A percentile compares a stretch with the other conserved stretches of the same genome.
These are phyloP conservation scores for Parafenestella ontariensis DNA, from an alignment of 2,329 filamentous ascomycete genomes.

Conservation along the genomic window DNA sequence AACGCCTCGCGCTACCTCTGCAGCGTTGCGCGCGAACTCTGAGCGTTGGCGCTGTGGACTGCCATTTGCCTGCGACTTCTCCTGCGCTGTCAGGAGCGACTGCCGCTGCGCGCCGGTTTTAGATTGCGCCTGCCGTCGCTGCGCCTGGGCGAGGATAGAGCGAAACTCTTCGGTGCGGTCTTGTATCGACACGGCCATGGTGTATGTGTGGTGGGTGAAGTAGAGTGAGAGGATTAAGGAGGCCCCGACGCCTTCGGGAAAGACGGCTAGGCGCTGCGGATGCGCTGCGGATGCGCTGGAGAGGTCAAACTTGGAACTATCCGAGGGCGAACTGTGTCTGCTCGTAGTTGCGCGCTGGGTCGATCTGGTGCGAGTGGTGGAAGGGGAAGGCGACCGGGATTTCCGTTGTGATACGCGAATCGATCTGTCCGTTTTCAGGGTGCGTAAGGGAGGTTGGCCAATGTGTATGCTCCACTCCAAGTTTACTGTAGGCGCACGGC, in stretches of 20 bases:
- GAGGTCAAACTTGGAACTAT: background rate
- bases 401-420: conserved; percentile 1
- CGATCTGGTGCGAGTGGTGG: background rate
- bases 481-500: background rate
- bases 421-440: conserved; percentile 9
- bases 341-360: background rate
- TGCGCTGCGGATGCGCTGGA: conserved; percentile 14
- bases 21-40: conserved; percentile 91
- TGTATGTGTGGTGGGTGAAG: conserved; percentile 22
- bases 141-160: conserved; percentile 85
- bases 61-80: conserved; percentile 66
- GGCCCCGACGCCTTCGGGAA: conserved; percentile 10
- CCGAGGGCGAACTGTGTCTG: background rate
- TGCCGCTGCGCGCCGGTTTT: conserved; percentile 81
- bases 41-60: conserved; percentile 64
- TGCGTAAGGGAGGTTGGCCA: background rate
- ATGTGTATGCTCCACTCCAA: background rate
- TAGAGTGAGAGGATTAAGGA: conserved; percentile 11
- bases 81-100: conserved; percentile 76
- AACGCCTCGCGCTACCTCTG: conserved; percentile 91
- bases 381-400: background rate
- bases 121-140: conserved; percentile 76
- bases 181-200: conserved; percentile 78
- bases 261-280: conserved; percentile 11
- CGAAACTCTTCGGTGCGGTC: conserved; percentile 96